Evolutionary conservation across 2,329 filamentous ascomycete genomes (phyloP), one percentile per base, ranked within the genome.

Genomic region (Aspergillus uvarum): DNA sequence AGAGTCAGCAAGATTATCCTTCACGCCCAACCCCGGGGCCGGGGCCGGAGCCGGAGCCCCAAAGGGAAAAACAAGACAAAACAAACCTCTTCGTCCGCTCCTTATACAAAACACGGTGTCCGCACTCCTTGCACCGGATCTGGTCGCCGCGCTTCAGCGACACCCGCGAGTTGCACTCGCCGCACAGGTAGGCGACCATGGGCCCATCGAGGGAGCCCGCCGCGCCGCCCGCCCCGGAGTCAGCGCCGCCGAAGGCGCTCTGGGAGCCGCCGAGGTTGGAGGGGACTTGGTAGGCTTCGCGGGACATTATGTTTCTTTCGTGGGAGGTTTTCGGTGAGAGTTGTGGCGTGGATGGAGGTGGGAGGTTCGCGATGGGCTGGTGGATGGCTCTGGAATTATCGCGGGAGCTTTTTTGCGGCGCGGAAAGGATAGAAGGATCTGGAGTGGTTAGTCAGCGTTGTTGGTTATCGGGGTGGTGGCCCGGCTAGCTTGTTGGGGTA

Each of bases 61-160:
- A 12, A 51, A 12, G 22, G 6, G 21, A n/a, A 60, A 47, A n/a
- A n/a, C n/a, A n/a, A 22, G 51, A 51, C 22, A 49, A 54, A 61
- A 80, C 89, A 78, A 76, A 97, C 95, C 95, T 87, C 84, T 96
- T 97, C 49, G 95, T 99, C 74, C 95, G 82, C 85, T 97, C 91
- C 86, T 99, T 99, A 80, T 98, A 98, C 67, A 99, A 80, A 63
- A 99, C 92, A 66, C 95, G 88, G 72, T 96, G 95, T 7, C 95
- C 95, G 77, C 95, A 99, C 79, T 93, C 90, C 77, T 91, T 90
- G 83, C 92, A 96, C 29, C 91, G 85, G 67, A 96, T 94, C 35
- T 89, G 87, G 70, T 95, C 91, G 63, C 87, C 89, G 67, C 88
- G 86, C 77, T 89, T 89, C 68, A 96, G 81, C 19, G 85, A 83